A percentile compares a stretch with the other conserved stretches of the same genome.
Evolutionary conservation across 139 green algal genomes (phyloP).

Genomic region (Chlamydomonas urium): DNA sequence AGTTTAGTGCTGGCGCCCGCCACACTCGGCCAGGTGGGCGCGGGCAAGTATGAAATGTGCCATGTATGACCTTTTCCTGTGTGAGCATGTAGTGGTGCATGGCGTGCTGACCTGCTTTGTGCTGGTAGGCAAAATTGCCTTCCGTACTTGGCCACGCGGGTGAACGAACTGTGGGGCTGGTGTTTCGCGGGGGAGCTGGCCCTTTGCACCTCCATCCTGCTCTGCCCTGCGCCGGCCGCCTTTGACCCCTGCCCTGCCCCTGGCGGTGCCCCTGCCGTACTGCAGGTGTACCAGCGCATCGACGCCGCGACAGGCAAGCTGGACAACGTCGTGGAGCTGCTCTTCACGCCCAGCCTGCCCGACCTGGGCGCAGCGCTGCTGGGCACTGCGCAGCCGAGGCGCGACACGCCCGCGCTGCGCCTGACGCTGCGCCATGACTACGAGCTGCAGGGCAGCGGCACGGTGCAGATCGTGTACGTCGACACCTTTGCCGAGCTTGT

Average conservation of each 20-base stretch:
- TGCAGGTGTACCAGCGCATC: constrained; percentile 29
- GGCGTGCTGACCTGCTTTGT: too few species aligned
- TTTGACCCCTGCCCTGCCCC: background rate
- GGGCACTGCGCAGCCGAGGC: background rate
- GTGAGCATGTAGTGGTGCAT: background rate
- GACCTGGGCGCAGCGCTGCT: background rate
- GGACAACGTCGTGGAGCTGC: constrained; percentile 56
- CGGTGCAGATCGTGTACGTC: constrained; percentile 41
- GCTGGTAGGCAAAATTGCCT: too few species aligned
- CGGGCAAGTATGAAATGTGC: constrained; percentile 18
- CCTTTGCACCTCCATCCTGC: too few species aligned
- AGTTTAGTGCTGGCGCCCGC: constrained; percentile 38
- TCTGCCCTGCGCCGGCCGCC: background rate
- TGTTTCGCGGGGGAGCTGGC: too few species aligned
- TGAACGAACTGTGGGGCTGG: too few species aligned
- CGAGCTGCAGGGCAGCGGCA: constrained; percentile 17
- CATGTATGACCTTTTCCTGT: too few species aligned
- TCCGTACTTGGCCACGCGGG: too few species aligned
- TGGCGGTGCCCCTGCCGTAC: background rate
- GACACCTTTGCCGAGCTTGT: constrained; percentile 36
- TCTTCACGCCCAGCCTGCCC: constrained; percentile 11
- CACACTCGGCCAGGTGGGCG: constrained; percentile 43
- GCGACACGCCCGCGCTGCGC: constrained; percentile 24
- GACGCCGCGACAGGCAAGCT: constrained; percentile 21
- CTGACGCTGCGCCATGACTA: constrained; percentile 42